Evolutionary conservation across 2,329 filamentous ascomycete species (phyloP), one percentile per base, ranked within the genome.

Genomic region (Lachnellula suecica): DNA sequence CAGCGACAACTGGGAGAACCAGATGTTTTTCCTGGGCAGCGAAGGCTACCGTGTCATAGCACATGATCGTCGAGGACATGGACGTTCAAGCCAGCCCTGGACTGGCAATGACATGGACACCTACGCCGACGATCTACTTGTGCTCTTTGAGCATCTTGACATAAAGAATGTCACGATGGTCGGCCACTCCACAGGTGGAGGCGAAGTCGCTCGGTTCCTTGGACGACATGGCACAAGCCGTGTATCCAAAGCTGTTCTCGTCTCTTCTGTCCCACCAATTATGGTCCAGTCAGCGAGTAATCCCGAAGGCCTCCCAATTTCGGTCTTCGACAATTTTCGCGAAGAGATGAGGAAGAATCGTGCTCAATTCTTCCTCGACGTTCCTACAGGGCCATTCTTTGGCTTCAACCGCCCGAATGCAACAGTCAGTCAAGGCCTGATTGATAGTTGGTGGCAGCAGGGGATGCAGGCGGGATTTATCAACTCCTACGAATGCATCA

Each of bases 141-240:
- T 67, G 49, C 63, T 73, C 0, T 68, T 73, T 45, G 65, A 65
- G 25, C 55, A 69, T 37, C 67, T 72, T 1, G 58, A 70, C n/a
- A 53, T 71, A 13, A 65, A 66, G 35, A 57, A 70, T 37, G 66
- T 62, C 17, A 62, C 66, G 49, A 65, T 73, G 61, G 68, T 72
- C 4, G 71, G 71, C 2, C 70, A 72, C 47, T 72, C 70, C 3
- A 71, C 71, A 4, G 72, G 71, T 7, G 72, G 72, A 24, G 72
- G 72, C 29, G 72, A 75, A 57, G 69, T 74, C 1, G 62, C 68
- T 3, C 66, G 65, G 38, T 71, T 67, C 49, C 57, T 70, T 6
- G 67, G 63, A 10, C 66, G 67, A 9, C 64, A 70, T 49, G 71
- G 71, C 44, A 69, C 69, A 4, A 53, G 49, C n/a, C 64, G 72